A percentile compares a stretch with the other conserved stretches of the same genome.
These are phyloP conservation scores for Spatholobus suberectus DNA, from an alignment of 306 rosid species.

Conservation along the genomic window DNA sequence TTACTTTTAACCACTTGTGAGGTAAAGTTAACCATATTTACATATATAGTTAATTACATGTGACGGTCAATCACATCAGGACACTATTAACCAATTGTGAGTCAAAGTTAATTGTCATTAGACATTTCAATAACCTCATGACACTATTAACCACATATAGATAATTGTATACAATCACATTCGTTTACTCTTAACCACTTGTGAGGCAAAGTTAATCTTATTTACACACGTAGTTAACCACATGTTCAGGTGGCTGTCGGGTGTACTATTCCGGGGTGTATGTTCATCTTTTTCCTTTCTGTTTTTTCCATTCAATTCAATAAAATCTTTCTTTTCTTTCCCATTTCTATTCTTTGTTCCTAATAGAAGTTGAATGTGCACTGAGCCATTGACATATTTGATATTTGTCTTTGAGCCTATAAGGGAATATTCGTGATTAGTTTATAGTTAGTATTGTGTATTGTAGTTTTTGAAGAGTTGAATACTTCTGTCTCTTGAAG, in stretches of 20 bases:
- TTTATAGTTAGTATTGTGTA: background rate
- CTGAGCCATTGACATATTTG: constrained; percentile 21
- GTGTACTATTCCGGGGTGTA: background rate
- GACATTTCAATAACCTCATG: background rate
- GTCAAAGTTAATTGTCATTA: background rate
- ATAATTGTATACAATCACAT: background rate
- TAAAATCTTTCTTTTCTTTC: background rate
- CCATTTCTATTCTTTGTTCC: background rate
- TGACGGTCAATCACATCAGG: background rate
- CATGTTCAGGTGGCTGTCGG: background rate
- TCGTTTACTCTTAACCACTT: background rate
- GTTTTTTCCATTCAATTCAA: background rate
- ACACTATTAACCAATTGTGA: background rate
- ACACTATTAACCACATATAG: background rate
- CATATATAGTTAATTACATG: background rate
- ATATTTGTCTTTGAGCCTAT: constrained; percentile 24
- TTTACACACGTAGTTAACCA: background rate
- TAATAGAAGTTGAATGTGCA: background rate
- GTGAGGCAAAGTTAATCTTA: background rate
- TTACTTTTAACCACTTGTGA: background rate
- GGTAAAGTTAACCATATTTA: background rate
- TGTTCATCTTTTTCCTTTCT: background rate
- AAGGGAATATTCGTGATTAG: background rate
- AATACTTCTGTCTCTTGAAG: constrained; percentile 21
- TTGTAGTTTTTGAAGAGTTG: constrained; percentile 5